Evolutionary conservation across 73 alveolate genomes (phyloP).

Genomic region (Paramecium biaurelia): DNA sequence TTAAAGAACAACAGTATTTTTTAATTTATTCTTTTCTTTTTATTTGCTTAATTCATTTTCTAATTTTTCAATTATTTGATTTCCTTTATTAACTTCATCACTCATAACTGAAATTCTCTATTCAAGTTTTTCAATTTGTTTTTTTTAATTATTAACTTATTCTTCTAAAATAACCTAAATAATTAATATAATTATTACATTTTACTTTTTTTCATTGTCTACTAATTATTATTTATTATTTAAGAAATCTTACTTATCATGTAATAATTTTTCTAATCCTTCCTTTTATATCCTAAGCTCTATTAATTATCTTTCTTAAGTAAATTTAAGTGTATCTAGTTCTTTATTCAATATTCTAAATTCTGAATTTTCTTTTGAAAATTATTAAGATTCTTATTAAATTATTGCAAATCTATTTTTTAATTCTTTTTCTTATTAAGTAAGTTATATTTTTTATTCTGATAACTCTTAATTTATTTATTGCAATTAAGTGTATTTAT

Average conservation of each 20-base stretch:
- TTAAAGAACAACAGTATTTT: slow-evolving; percentile 38
- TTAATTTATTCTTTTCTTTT: slow-evolving; percentile 46
- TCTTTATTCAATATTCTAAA: slow-evolving; percentile 50
- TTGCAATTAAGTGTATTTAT: background rate
- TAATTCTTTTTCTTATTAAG: slow-evolving; percentile 35
- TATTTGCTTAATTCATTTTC: slow-evolving; percentile 46
- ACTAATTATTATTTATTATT: slow-evolving; percentile 53
- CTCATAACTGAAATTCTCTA: slow-evolving; percentile 1
- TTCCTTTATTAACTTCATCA: slow-evolving; percentile 60
- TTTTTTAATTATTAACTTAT: slow-evolving; percentile 24
- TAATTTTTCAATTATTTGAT: slow-evolving; percentile 52
- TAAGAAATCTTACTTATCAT: slow-evolving; percentile 32
- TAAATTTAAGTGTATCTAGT: slow-evolving; percentile 38
- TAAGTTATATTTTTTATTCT: background rate
- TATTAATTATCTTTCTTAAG: slow-evolving; percentile 48
- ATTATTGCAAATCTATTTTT: background rate
- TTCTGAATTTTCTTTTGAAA: slow-evolving; percentile 20
- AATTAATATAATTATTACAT: background rate
- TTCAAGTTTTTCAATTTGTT: slow-evolving; percentile 50
- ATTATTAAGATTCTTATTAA: background rate
- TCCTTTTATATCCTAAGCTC: slow-evolving; percentile 54
- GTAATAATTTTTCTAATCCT: slow-evolving; percentile 47
- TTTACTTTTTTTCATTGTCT: slow-evolving; percentile 29
- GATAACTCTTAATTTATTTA: background rate
- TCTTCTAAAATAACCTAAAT: slow-evolving; percentile 50